These are phyloP conservation scores for Globomyces pollinis-pini DNA, from an alignment of 192 early-diverging fungal species.

Conservation along the genomic window DNA sequence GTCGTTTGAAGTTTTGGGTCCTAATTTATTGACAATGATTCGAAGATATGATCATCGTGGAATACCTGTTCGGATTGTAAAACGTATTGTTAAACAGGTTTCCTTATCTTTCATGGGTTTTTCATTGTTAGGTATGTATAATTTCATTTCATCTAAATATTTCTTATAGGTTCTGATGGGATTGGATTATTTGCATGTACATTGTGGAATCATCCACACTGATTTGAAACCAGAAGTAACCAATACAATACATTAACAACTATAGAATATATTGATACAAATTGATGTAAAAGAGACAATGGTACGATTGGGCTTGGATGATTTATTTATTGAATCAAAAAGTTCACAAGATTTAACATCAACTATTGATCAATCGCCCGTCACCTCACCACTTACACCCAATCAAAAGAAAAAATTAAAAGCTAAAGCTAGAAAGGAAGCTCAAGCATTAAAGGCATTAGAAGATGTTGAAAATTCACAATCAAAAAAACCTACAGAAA, in stretches of 20 bases:
- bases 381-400: conserved; percentile 25
- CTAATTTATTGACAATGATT: conserved; percentile 86
- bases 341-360: conserved; percentile 9
- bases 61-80: conserved; percentile 78
- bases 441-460: not conserved
- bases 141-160: no score
- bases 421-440: conserved; percentile 35
- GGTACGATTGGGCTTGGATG: conserved; percentile 40
- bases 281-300: conserved; percentile 81
- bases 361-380: conserved; percentile 1
- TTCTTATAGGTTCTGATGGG: no score
- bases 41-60: conserved; percentile 74
- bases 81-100: conserved; percentile 85
- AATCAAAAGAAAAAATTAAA: conserved; percentile 52
- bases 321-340: conserved; percentile 18
- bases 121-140: no score
- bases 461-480: not conserved
- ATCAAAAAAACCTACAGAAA: not conserved
- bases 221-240: conserved; percentile 98
- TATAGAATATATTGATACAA: conserved; percentile 89
- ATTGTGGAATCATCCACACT: conserved; percentile 95
- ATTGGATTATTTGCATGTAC: conserved; percentile 87
- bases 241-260: no score
- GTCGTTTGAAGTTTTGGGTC: conserved; percentile 96
- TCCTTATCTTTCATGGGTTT: no score